Base-by-base conservation (phyloP, 768 basidiomycete genomes). In the Pleurotus sapidus region DNA sequence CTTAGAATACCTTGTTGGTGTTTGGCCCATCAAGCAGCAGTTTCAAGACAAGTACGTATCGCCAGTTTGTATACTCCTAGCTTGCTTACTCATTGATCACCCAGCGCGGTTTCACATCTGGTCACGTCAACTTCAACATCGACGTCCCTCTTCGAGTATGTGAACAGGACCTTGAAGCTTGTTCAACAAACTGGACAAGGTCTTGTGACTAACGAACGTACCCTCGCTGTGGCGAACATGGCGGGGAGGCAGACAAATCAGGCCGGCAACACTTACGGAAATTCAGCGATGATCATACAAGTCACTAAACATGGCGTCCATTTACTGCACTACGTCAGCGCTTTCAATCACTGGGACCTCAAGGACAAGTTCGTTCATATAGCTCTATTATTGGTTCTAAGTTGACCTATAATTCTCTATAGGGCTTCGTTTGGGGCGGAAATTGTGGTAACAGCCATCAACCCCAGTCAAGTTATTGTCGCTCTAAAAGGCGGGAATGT, bases 371-470 rank as follows among this genome's bases (percentile, higher is more conserved):
- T 14, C 15, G 51, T 51, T 34, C 30, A 34, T 34, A 34, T 34
- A 34, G 30, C 30, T 34, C 1, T 11, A 34, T 9, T 30, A 27
- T 9, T 27, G 23, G 49, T 9, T 14, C 3, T 6, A 51, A 3
- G 27, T 27, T 34, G 1, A 20, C 17, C 27, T 11, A 40, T 37
- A 18, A 18, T 3, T 17, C 23, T 12, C 23, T 54, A 5, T 37
- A 54, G 51, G 11, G 24, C 18, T 23, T 39, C 37, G 24, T 54
- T 40, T n/a, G 58, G 63, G 39, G 40, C 72, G 17, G 80, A 84
- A 59, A 78, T 93, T 46, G 85, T 90, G 7, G 82, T 83, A 8
- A 91, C 90, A 2, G 81, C 81, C 58, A 70, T 89, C 60, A 93
- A 87, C 67, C 69, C 83, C 1, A 86, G 84, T 56, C 89, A 91